Evolutionary conservation across 2,329 filamentous ascomycete genomes (phyloP).

Genomic region (Colletotrichum liaoningense): DNA sequence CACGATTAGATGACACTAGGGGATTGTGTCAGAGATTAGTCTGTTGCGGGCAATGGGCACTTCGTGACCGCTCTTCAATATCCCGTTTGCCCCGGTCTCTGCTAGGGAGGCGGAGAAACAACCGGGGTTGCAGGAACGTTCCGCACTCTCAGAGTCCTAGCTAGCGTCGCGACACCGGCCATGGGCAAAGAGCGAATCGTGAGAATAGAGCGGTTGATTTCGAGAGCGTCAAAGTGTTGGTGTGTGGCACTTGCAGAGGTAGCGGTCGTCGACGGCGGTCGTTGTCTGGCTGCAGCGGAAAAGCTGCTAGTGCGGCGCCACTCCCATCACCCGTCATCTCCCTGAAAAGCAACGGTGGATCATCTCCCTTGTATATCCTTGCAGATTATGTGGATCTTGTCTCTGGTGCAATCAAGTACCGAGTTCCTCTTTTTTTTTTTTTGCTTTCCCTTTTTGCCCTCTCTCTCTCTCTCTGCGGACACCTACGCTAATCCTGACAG

Average conservation of each 20-base stretch:
- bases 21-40: conserved; percentile 20
- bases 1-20: conserved; percentile 30
- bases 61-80: conserved; percentile 32
- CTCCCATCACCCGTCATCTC: conserved; percentile 38
- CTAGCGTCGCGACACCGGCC: conserved; percentile 18
- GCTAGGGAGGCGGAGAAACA: conserved; percentile 4
- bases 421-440: conserved; percentile 23
- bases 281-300: conserved; percentile 35
- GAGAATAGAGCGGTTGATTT: not conserved
- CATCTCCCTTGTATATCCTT: conserved; percentile 29
- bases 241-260: not conserved
- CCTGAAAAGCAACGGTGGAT: conserved; percentile 35
- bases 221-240: conserved; percentile 8
- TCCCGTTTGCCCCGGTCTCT: conserved; percentile 8
- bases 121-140: conserved; percentile 24
- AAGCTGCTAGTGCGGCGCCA: conserved; percentile 33
- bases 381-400: conserved; percentile 7
- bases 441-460: not conserved
- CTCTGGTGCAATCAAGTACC: conserved; percentile 36
- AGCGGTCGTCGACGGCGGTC: conserved; percentile 7
- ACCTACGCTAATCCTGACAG: not conserved
- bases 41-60: conserved; percentile 3
- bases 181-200: conserved; percentile 15
- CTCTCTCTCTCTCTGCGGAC: not conserved
- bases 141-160: conserved; percentile 23